Evolutionary conservation across 164 flowering plant genomes (phyloP).

Genomic region (Tetracentron sinense): DNA sequence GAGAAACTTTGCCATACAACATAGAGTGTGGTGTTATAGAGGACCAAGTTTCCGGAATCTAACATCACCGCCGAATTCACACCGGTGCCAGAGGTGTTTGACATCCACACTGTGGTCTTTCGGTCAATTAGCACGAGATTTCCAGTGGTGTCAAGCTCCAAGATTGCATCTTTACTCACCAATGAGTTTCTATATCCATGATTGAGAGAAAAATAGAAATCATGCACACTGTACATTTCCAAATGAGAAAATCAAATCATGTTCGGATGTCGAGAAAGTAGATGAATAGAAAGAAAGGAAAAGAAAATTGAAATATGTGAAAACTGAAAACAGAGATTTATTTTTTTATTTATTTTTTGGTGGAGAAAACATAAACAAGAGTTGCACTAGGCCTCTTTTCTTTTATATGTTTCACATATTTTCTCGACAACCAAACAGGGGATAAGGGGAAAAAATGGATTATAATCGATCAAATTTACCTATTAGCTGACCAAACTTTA

Average conservation of each 20-base stretch:
- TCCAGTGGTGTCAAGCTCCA: slow-evolving; percentile 70
- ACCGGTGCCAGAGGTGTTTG: slow-evolving; percentile 62
- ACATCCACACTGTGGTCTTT: slow-evolving; percentile 46
- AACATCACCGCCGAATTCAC: slow-evolving; percentile 46
- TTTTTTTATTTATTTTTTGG: too few relatives aligned
- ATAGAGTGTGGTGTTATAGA: slow-evolving; percentile 25
- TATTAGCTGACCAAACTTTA: slow-evolving; percentile 75
- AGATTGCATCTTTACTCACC: slow-evolving; percentile 57
- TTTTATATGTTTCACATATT: too few relatives aligned
- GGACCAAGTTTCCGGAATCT: slow-evolving; percentile 78
- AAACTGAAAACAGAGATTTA: too few relatives aligned
- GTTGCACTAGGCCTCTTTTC: too few relatives aligned
- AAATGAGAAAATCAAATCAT: too few relatives aligned
- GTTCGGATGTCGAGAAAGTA: too few relatives aligned
- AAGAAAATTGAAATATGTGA: too few relatives aligned
- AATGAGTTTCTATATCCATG: slow-evolving; percentile 65
- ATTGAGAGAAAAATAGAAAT: slow-evolving; percentile 49
- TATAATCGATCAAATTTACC: slow-evolving; percentile 48
- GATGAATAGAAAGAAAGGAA: too few relatives aligned
- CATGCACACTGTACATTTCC: too few relatives aligned
- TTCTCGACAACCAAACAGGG: too few relatives aligned
- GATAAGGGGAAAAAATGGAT: too few relatives aligned
- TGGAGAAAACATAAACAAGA: too few relatives aligned
- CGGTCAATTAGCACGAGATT: slow-evolving; percentile 60
- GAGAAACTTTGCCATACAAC: slow-evolving; percentile 69